A percentile compares a stretch with the other conserved stretches of the same genome.
These are phyloP conservation scores for Naganishia friedmannii DNA, from an alignment of 768 basidiomycete species.

Conservation along the genomic window DNA sequence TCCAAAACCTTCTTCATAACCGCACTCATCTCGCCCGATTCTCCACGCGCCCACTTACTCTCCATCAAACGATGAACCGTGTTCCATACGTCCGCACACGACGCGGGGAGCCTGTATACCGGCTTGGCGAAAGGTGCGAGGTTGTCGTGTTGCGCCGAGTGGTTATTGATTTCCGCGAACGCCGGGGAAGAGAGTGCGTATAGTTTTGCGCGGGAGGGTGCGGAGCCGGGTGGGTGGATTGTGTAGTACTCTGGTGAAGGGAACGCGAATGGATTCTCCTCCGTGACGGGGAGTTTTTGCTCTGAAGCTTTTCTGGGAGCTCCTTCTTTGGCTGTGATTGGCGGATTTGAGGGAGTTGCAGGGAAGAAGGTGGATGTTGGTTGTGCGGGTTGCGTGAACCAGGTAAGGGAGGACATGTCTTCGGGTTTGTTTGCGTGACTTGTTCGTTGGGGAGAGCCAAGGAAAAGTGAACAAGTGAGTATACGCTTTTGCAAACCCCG, in stretches of 20 bases:
- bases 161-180: not conserved
- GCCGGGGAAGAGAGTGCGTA: not conserved
- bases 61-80: not conserved
- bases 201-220: not conserved
- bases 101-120: constrained; percentile 1
- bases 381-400: not conserved
- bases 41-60: constrained; percentile 7
- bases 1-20: constrained; percentile 4
- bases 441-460: not conserved
- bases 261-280: not conserved
- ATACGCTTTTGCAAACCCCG: too few relatives aligned
- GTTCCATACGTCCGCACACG: constrained; percentile 14
- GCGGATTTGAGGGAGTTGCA: not conserved
- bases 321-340: not conserved
- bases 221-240: constrained; percentile 1
- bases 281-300: not conserved
- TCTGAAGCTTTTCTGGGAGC: not conserved
- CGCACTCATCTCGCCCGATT: not conserved
- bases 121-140: not conserved
- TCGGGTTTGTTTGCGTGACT: too few relatives aligned
- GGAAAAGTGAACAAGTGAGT: not conserved
- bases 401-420: not conserved
- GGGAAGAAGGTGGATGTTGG: constrained; percentile 19
- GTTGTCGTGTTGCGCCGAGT: not conserved
- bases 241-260: constrained; percentile 3